Evolutionary conservation across 176 grass and related monocot genomes (phyloP).

Genomic region (Zoysia pacifica): DNA sequence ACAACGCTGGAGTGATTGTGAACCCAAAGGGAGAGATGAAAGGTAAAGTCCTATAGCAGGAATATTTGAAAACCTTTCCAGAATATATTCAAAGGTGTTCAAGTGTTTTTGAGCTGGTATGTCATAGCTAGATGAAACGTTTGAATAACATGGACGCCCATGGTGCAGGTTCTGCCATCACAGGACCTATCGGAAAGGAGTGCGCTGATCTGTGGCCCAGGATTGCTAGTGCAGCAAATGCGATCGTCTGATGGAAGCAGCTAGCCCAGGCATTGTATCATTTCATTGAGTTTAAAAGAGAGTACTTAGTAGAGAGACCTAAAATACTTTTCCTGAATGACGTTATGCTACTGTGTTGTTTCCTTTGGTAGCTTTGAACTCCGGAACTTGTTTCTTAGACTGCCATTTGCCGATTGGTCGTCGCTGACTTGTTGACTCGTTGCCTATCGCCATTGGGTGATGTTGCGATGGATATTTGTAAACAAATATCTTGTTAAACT

Average conservation of each 20-base stretch:
- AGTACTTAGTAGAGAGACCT: background rate
- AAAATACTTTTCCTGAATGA: slow-evolving; percentile 4
- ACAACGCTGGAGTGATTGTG: slow-evolving; percentile 83
- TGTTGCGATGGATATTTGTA: no score
- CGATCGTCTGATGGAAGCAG: slow-evolving; percentile 57
- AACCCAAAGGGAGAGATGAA: slow-evolving; percentile 90
- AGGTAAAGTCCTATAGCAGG: slow-evolving; percentile 31
- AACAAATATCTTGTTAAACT: no score
- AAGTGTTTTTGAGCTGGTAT: background rate
- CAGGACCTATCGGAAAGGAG: slow-evolving; percentile 91
- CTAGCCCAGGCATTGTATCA: slow-evolving; percentile 11
- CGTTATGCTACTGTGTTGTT: slow-evolving; percentile 30
- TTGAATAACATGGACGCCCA: background rate
- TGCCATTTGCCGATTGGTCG: background rate
- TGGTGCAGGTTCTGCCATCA: slow-evolving; percentile 77
- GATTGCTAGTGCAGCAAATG: slow-evolving; percentile 86
- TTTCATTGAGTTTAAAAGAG: background rate
- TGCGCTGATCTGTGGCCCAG: slow-evolving; percentile 91
- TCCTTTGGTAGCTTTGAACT: background rate
- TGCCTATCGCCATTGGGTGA: background rate
- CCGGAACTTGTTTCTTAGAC: background rate
- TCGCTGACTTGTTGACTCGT: background rate
- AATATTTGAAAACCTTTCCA: background rate
- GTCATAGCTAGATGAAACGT: background rate
- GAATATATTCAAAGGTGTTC: background rate